Evolutionary conservation across 148 eudicot genomes (phyloP).

Genomic region (Diospyros lotus): DNA sequence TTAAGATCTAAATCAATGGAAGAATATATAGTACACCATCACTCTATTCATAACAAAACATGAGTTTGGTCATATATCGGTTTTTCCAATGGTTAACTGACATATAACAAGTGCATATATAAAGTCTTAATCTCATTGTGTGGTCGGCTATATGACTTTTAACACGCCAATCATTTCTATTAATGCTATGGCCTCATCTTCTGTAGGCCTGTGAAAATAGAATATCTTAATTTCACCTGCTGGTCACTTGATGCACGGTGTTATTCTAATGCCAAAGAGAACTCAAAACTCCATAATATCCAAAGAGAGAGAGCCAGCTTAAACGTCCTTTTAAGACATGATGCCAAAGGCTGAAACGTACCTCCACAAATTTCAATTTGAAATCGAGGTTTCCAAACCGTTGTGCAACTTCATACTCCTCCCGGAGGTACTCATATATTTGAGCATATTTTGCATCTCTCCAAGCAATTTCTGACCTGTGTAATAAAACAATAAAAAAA

Average conservation of each 20-base stretch:
- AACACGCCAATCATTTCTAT: too few relatives aligned
- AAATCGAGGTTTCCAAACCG: conserved; percentile 88
- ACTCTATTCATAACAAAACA: too few relatives aligned
- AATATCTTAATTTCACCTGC: not conserved
- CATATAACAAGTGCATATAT: too few relatives aligned
- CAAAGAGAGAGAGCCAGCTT: not conserved
- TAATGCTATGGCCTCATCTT: too few relatives aligned
- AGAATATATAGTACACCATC: too few relatives aligned
- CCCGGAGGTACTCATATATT: conserved; percentile 80
- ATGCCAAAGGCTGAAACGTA: conserved; percentile 15
- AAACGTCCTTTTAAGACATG: not conserved
- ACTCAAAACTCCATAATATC: not conserved
- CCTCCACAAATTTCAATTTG: conserved; percentile 96
- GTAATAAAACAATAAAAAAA: conserved; percentile 5
- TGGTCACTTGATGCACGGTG: not conserved
- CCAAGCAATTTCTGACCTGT: conserved; percentile 99
- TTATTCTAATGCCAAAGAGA: not conserved
- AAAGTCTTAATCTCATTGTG: too few relatives aligned
- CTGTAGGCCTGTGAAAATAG: too few relatives aligned
- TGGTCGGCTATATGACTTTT: too few relatives aligned
- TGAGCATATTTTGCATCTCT: conserved; percentile 86
- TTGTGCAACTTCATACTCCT: conserved; percentile 87
- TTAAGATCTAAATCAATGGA: not conserved
- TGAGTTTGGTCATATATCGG: too few relatives aligned
- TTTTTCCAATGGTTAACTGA: too few relatives aligned